Conservation (phyloP, 2,329 filamentous ascomycete species). For the Trichoderma aggressivum region DNA sequence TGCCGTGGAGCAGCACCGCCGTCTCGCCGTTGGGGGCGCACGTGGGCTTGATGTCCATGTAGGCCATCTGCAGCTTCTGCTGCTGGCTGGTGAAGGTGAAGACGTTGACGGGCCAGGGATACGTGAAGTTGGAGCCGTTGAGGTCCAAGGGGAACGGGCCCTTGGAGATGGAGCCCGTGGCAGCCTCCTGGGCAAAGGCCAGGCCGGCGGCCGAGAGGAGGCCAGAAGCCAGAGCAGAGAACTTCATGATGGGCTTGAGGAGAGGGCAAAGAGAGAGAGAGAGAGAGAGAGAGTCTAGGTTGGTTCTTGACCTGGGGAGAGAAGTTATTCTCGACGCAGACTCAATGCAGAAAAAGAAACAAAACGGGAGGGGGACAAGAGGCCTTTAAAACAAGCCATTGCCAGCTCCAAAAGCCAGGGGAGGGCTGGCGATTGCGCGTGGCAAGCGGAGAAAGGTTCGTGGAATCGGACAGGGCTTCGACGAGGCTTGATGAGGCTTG, state of each 20-base stretch:
- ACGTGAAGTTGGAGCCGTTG: constrained; percentile 51
- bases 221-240: constrained; percentile 24
- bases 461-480: neutral
- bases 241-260: constrained; percentile 25
- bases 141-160: constrained; percentile 40
- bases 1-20: constrained; percentile 51
- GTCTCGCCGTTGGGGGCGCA: constrained; percentile 37
- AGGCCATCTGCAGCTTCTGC: constrained; percentile 51
- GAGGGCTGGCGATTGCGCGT: constrained; percentile 2
- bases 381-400: neutral
- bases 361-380: neutral
- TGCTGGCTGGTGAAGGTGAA: constrained; percentile 48
- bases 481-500: neutral
- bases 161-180: constrained; percentile 33
- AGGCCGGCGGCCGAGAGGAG: constrained; percentile 23
- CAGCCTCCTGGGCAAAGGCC: constrained; percentile 25
- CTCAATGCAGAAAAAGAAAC: neutral
- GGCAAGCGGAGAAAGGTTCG: constrained; percentile 11
- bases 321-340: neutral
- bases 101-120: constrained; percentile 49
- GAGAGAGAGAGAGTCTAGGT: neutral
- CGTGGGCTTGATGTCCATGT: constrained; percentile 48
- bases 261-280: neutral
- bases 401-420: neutral
- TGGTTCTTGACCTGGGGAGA: neutral